A percentile compares a stretch with the other conserved stretches of the same genome.
Conservation (phyloP, 2,329 filamentous ascomycete genomes). For the Aspergillus sclerotialis region DNA sequence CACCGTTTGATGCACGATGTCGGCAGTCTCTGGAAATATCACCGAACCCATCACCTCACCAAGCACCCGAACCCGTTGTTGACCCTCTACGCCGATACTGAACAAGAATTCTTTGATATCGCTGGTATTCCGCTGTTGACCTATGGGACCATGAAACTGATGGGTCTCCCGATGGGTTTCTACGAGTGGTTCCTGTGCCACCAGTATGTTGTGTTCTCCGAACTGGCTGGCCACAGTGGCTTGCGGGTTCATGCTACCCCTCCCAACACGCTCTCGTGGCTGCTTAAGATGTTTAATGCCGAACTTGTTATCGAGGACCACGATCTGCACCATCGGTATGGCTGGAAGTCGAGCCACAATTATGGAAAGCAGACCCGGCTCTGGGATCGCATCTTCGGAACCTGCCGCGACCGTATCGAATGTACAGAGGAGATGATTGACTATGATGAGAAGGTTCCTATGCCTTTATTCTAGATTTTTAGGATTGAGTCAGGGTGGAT, state of each 20-base stretch:
- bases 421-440: slow-evolving; percentile 20
- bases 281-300: slow-evolving; percentile 24
- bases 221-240: slow-evolving; percentile 4
- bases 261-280: slow-evolving; percentile 23
- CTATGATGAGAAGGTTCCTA: slow-evolving; percentile 5
- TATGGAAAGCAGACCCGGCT: slow-evolving; percentile 23
- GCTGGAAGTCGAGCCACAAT: slow-evolving; percentile 17
- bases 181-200: slow-evolving; percentile 41
- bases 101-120: slow-evolving; percentile 36
- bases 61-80: slow-evolving; percentile 37
- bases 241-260: slow-evolving; percentile 25
- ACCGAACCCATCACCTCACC: slow-evolving; percentile 38
- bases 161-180: slow-evolving; percentile 36
- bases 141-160: slow-evolving; percentile 24
- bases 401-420: slow-evolving; percentile 29
- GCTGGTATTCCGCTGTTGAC: slow-evolving; percentile 32
- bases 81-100: slow-evolving; percentile 32
- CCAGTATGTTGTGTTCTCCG: slow-evolving; percentile 32
- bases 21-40: slow-evolving; percentile 31
- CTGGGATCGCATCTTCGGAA: slow-evolving; percentile 27
- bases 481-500: no score
- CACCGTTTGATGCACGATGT: slow-evolving; percentile 35
- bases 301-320: slow-evolving; percentile 37
- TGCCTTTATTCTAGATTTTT: not conserved
- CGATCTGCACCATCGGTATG: slow-evolving; percentile 29